Evolutionary conservation across 2,329 filamentous ascomycete genomes (phyloP).

Genomic region (Sporothrix inflata): DNA sequence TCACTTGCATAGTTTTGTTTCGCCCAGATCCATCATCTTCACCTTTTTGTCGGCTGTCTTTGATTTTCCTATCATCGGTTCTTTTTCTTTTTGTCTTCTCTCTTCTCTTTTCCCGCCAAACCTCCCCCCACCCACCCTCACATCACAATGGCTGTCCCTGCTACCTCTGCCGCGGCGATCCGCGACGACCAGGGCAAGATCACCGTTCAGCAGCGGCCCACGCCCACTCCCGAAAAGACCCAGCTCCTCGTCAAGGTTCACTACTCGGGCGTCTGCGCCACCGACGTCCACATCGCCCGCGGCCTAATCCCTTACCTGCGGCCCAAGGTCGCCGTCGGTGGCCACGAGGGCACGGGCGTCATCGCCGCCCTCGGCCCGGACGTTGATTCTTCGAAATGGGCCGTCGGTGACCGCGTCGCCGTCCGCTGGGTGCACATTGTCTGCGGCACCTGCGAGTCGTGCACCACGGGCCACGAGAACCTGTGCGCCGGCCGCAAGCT

Average conservation of each 20-base stretch:
- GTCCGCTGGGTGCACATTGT: constrained; percentile 20
- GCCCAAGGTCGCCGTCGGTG: constrained; percentile 25
- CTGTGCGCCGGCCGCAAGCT: constrained; percentile 67
- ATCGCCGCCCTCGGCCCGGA: constrained; percentile 25
- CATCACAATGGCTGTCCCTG: constrained; percentile 32
- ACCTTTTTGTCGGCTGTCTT: not conserved
- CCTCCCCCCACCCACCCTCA: not conserved
- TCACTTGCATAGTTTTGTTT: too few species aligned
- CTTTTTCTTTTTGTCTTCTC: not conserved
- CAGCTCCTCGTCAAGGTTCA: constrained; percentile 27
- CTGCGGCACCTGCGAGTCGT: constrained; percentile 97
- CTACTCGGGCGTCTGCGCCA: constrained; percentile 28
- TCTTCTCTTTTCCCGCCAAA: too few species aligned
- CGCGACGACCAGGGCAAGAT: constrained; percentile 41
- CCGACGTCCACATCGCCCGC: constrained; percentile 27
- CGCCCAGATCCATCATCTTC: too few species aligned
- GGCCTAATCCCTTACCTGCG: constrained; percentile 28
- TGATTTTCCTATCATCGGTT: not conserved
- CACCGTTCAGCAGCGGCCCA: constrained; percentile 21
- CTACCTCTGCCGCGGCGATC: constrained; percentile 33
- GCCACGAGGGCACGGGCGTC: constrained; percentile 28
- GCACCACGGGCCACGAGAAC: constrained; percentile 98
- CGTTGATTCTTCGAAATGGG: constrained; percentile 13
- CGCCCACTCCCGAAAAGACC: constrained; percentile 19
- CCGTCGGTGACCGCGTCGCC: constrained; percentile 25